Conservation (phyloP, 331 rosid genomes). For the Pyracantha coccinea region DNA sequence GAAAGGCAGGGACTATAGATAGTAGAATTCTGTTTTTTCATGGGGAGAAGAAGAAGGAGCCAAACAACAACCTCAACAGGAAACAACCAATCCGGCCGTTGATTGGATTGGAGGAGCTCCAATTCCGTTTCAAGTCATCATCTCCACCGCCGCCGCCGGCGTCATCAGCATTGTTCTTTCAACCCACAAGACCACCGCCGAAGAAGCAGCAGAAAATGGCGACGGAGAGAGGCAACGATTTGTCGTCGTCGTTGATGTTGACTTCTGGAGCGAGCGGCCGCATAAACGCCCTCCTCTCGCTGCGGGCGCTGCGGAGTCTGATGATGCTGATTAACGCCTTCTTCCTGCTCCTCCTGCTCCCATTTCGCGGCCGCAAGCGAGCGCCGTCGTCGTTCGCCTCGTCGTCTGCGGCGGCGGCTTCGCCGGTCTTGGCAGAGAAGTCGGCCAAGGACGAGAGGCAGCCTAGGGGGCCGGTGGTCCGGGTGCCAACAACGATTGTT, state of each 20-base stretch:
- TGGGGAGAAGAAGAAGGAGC: background rate
- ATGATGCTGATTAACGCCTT: constrained; percentile 41
- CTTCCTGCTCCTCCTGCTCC: constrained; percentile 43
- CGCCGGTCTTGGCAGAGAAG: constrained; percentile 3
- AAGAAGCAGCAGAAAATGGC: constrained; percentile 9
- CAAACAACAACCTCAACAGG: background rate
- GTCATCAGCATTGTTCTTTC: background rate
- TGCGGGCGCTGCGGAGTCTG: constrained; percentile 46
- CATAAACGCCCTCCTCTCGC: constrained; percentile 44
- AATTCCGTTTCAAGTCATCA: background rate
- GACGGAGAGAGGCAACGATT: background rate
- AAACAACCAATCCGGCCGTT: background rate
- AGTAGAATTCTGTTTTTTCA: background rate
- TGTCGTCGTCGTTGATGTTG: constrained; percentile 22
- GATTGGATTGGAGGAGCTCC: background rate
- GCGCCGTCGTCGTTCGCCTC: constrained; percentile 6
- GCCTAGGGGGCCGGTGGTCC: constrained; percentile 35
- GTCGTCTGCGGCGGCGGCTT: background rate
- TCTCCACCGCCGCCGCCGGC: background rate
- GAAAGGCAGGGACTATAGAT: background rate
- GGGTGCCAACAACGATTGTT: constrained; percentile 47
- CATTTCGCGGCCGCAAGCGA: constrained; percentile 53
- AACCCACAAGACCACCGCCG: background rate
- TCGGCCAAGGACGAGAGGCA: constrained; percentile 34
- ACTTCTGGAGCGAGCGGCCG: constrained; percentile 71